Percentiles rank a stretch among this genome's conserved stretches.
These are phyloP conservation scores for Histomonas meleagridis DNA, from an alignment of 208 protist genomes.

Conservation along the genomic window DNA sequence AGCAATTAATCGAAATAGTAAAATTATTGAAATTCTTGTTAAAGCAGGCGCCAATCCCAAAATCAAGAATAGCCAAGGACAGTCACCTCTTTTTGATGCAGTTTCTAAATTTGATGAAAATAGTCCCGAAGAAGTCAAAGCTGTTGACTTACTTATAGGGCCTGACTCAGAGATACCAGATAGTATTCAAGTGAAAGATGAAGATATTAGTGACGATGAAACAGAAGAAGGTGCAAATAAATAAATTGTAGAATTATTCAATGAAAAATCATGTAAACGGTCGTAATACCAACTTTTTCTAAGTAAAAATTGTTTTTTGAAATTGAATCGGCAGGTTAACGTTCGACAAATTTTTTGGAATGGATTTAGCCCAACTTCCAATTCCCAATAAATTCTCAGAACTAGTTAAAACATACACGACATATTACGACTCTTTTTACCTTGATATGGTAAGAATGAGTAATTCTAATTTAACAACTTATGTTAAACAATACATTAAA, in stretches of 20 bases:
- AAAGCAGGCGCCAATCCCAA: neutral
- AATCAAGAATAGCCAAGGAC: neutral
- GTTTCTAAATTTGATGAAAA: neutral
- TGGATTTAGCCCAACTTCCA: neutral
- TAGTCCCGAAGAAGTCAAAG: neutral
- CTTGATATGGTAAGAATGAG: neutral
- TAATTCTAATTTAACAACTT: neutral
- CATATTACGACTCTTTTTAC: neutral
- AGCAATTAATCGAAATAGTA: neutral
- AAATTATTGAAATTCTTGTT: neutral
- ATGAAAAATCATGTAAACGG: too few species aligned
- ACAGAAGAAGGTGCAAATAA: neutral
- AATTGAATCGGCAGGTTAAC: too few species aligned
- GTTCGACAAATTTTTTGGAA: too few species aligned
- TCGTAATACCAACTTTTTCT: too few species aligned
- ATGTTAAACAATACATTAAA: neutral
- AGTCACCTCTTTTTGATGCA: neutral
- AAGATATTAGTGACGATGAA: neutral
- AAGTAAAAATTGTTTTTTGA: too few species aligned
- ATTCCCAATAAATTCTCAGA: neutral
- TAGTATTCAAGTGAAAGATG: neutral
- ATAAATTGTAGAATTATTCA: too few species aligned
- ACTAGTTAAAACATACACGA: neutral
- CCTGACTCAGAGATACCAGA: neutral
- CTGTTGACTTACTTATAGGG: neutral